Percentiles rank a stretch among this genome's conserved stretches.
Evolutionary conservation across 139 green algal genomes (phyloP).

Genomic region (Chlamydomonas sp.): DNA sequence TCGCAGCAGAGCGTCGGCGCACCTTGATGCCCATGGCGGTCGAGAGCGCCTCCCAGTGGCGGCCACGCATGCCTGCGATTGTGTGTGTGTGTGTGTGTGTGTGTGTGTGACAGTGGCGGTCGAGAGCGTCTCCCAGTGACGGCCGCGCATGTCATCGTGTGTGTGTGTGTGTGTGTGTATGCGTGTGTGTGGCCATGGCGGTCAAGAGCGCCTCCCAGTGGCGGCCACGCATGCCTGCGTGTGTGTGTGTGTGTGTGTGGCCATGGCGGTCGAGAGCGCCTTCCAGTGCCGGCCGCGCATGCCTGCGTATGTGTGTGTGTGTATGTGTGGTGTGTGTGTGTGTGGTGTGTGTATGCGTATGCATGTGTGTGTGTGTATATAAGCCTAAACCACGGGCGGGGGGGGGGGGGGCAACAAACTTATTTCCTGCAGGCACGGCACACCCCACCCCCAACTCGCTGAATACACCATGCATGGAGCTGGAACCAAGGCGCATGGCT

Average conservation of each 20-base stretch:
- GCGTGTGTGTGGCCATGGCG: slow-evolving; percentile 12
- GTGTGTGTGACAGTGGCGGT: not conserved
- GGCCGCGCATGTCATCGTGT: not conserved
- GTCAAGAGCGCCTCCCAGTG: slow-evolving; percentile 46
- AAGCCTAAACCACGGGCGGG: no score
- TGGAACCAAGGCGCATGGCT: no score
- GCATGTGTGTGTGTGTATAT: not conserved
- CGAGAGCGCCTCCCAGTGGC: slow-evolving; percentile 49
- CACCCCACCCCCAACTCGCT: no score
- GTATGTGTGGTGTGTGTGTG: no score
- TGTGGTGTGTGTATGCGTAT: no score
- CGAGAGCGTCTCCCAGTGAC: not conserved
- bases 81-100: slow-evolving; percentile 25
- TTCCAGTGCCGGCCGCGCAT: slow-evolving; percentile 52
- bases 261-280: slow-evolving; percentile 27
- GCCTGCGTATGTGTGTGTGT: slow-evolving; percentile 17
- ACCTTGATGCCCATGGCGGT: slow-evolving; percentile 18
- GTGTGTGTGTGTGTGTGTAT: not conserved
- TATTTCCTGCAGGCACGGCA: no score
- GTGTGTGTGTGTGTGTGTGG: not conserved
- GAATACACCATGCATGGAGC: no score
- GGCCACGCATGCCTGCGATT: no score
- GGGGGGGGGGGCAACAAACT: no score
- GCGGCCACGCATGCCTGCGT: slow-evolving; percentile 39
- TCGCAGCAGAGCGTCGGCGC: no score